Percentiles rank a stretch among this genome's conserved stretches.
Evolutionary conservation across 2,329 filamentous ascomycete species (phyloP).

Genomic region (Teratosphaeria gauchensis): DNA sequence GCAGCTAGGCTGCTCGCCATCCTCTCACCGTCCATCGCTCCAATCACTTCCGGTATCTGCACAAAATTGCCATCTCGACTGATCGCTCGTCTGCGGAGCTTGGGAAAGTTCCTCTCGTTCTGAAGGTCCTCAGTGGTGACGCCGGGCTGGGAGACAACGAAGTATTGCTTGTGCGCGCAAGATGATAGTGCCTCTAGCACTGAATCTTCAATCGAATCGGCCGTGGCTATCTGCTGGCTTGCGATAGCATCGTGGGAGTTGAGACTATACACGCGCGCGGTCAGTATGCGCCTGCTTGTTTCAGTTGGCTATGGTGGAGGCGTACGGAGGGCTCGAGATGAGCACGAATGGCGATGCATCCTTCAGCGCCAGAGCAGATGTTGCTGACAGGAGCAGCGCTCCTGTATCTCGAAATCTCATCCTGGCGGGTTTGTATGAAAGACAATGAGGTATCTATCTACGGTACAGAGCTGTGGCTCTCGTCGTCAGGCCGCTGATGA

Average conservation of each 20-base stretch:
- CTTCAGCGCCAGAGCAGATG: constrained; percentile 57
- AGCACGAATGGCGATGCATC: constrained; percentile 85
- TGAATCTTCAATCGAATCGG: constrained; percentile 19
- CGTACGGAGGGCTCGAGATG: constrained; percentile 72
- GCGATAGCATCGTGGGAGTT: constrained; percentile 4
- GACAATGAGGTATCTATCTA: too few species aligned
- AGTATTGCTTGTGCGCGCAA: constrained; percentile 47
- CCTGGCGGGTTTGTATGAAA: constrained; percentile 6
- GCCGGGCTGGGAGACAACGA: constrained; percentile 69
- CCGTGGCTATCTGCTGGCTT: constrained; percentile 19
- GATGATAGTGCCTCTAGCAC: constrained; percentile 32
- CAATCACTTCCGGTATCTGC: constrained; percentile 45
- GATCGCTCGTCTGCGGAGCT: constrained; percentile 34
- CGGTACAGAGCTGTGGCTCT: not conserved
- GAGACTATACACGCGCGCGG: constrained; percentile 6
- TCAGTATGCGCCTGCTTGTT: constrained; percentile 12
- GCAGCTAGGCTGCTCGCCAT: constrained; percentile 35
- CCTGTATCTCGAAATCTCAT: constrained; percentile 12
- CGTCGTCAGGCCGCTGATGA: not conserved
- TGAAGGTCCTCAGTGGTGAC: constrained; percentile 56
- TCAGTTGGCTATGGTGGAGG: constrained; percentile 2
- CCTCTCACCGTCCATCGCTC: constrained; percentile 35
- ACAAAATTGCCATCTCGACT: constrained; percentile 14
- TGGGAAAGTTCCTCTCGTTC: constrained; percentile 30
- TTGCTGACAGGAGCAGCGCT: constrained; percentile 16